Evolutionary conservation across 2,329 filamentous ascomycete species (phyloP).

Genomic region (Albifimbria verrucaria): DNA sequence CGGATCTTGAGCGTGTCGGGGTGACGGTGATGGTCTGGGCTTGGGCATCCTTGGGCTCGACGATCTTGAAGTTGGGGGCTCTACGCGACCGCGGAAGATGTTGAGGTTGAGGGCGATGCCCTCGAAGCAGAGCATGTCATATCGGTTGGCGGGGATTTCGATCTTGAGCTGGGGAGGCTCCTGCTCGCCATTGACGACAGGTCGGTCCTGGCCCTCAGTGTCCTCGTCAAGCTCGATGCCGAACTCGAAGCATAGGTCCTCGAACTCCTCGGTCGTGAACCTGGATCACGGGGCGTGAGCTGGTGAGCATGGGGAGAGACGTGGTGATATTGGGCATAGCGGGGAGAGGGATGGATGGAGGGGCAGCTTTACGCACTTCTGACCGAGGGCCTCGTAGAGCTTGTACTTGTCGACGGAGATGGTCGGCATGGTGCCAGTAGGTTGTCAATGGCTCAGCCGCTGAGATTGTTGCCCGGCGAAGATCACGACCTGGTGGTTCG

Average conservation of each 20-base stretch:
- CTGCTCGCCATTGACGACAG: constrained; percentile 72
- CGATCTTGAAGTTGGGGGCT: constrained; percentile 78
- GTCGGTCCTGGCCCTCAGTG: constrained; percentile 72
- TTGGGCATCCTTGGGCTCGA: constrained; percentile 68
- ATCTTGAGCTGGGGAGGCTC: constrained; percentile 95
- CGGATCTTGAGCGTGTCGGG: constrained; percentile 73
- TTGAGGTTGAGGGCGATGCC: constrained; percentile 94
- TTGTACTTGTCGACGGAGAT: constrained; percentile 95
- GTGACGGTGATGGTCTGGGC: constrained; percentile 78
- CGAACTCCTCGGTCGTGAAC: constrained; percentile 91
- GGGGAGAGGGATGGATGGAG: constrained; percentile 12
- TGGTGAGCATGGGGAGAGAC: constrained; percentile 12
- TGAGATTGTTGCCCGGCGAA: constrained; percentile 12
- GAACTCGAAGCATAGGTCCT: constrained; percentile 97
- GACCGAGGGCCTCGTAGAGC: constrained; percentile 88
- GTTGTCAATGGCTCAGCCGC: constrained; percentile 12
- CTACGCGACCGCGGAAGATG: constrained; percentile 77
- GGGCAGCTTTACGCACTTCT: constrained; percentile 56
- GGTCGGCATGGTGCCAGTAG: constrained; percentile 77
- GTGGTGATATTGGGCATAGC: no score
- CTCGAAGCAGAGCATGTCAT: constrained; percentile 95
- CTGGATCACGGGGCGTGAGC: constrained; percentile 35
- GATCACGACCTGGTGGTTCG: not conserved
- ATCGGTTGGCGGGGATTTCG: constrained; percentile 93
- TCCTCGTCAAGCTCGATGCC: constrained; percentile 98